A percentile compares a stretch with the other conserved stretches of the same genome.
phyloP scores from a whole-genome alignment of 768 basidiomycete genomes.

The Leucogyrophana mollusca region DNA sequence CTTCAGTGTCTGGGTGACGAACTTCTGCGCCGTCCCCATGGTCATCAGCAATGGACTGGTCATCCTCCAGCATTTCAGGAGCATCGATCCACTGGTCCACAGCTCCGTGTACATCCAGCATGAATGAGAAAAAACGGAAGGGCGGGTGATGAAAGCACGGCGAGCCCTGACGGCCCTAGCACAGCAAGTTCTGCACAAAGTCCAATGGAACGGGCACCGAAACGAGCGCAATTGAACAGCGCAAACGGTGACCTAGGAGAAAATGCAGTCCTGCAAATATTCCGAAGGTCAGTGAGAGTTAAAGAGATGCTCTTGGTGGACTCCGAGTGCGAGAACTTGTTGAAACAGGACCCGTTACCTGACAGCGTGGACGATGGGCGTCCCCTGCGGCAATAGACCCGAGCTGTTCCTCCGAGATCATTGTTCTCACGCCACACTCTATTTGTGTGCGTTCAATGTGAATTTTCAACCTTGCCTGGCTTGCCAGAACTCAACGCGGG shows the following conservation, averaged over 20 bases:
- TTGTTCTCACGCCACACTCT: slow-evolving; percentile 2
- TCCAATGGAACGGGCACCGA: slow-evolving; percentile 3
- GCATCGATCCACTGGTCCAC: slow-evolving; percentile 39
- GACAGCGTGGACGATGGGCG: slow-evolving; percentile 5
- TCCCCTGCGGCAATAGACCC: slow-evolving; percentile 2
- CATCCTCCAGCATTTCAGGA: slow-evolving; percentile 36
- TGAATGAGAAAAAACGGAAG: slow-evolving; percentile 9
- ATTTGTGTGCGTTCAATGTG: background rate
- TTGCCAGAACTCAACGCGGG: background rate
- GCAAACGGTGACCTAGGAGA: no score
- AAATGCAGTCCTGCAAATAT: no score
- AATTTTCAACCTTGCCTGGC: slow-evolving; percentile 1
- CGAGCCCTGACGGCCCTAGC: background rate
- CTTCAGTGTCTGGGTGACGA: slow-evolving; percentile 10
- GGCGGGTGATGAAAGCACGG: background rate
- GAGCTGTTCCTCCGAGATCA: background rate
- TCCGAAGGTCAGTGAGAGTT: background rate
- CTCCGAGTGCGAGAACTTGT: slow-evolving; percentile 6
- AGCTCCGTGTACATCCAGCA: slow-evolving; percentile 24
- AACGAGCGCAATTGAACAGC: background rate
- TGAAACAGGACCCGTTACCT: slow-evolving; percentile 5
- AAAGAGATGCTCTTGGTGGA: no score
- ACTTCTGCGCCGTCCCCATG: background rate
- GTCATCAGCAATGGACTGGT: slow-evolving; percentile 26
- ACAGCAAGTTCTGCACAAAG: slow-evolving; percentile 1